Percentiles rank a stretch among this genome's conserved stretches.
phyloP scores from a whole-genome alignment of 257 asterid species.

The Capsicum chinense region DNA sequence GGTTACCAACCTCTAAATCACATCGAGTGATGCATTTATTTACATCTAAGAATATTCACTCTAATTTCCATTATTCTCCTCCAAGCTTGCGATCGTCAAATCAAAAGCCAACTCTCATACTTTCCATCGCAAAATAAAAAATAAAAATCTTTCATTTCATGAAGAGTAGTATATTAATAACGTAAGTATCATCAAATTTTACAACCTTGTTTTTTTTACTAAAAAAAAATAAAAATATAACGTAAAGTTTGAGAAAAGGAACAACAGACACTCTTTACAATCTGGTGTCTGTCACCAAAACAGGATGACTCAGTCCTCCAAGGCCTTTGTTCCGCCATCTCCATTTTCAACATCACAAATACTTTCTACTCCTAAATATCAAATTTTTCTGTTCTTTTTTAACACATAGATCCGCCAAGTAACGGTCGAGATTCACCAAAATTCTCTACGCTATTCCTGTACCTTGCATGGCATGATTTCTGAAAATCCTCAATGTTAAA shows the following conservation, averaged over 20 bases:
- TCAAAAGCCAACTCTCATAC: background rate
- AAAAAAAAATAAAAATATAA: background rate
- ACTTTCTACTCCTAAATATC: background rate
- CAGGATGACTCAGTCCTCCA: constrained; percentile 38
- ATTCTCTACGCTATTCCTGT: constrained; percentile 39
- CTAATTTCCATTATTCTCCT: background rate
- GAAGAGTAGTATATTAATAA: background rate
- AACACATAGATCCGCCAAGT: constrained; percentile 44
- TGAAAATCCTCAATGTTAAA: constrained; percentile 43
- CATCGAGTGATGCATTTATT: background rate
- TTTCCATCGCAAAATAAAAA: background rate
- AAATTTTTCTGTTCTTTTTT: background rate
- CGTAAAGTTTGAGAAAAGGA: background rate
- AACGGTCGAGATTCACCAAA: constrained; percentile 62
- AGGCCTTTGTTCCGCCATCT: constrained; percentile 37
- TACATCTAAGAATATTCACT: background rate
- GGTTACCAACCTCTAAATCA: background rate
- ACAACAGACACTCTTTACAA: constrained; percentile 1
- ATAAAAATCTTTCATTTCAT: background rate
- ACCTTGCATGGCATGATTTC: constrained; percentile 56
- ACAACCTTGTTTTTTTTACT: background rate
- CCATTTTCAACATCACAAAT: constrained; percentile 11
- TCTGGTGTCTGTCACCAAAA: background rate
- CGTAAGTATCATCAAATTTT: background rate
- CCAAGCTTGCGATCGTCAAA: background rate